Base-by-base conservation (phyloP, 768 basidiomycete species). In the Tulasnella sp. region DNA sequence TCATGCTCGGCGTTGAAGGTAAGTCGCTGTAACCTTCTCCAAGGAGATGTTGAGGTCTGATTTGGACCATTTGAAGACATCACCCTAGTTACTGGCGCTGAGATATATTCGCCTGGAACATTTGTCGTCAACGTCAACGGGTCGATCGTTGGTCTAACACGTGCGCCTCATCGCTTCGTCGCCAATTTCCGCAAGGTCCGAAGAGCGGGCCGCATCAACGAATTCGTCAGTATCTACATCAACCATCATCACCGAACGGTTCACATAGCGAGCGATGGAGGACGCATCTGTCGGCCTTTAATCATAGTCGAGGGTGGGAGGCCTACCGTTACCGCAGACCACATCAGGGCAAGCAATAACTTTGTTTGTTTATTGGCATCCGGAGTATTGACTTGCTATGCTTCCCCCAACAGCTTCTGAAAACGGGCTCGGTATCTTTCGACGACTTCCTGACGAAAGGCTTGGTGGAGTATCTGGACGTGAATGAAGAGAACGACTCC, bases 401-500 rank as follows among this genome's bases (percentile, higher is more conserved):
- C 77, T 77, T 73, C 69, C n/a, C 28, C 28, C 1, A 83, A 31
- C 18, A 97, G 93, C 89, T 93, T 85, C 89, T 99, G 79, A 97
- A 97, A 85, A 90, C 91, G 83, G 93, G 92, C 46, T 86, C 87
- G 75, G 89, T 94, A 64, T 91, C 91, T 5, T 99, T 99, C 84
- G 97, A 99, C 85, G 96, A 97, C 85, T 99, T 99, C 87, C 88
- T 99, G 31, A 90, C 90, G 72, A 92, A 92, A 82, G 98, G 98
- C 42, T 90, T 99, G 20, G 96, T 99, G 81, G 98, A 99, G 85
- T 99, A 99, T 85, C 92, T 98, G 58, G 98, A 99, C 85, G 97
- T 98, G 78, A 99, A 99, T 85, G 98, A 99, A 86, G 98, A 99
- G 87, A 99, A 99, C 85, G 98, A 99, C 86, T 93, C 97, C 28